Percentiles rank a stretch among this genome's conserved stretches.
phyloP scores from a whole-genome alignment of 768 basidiomycete genomes.

The Pisolithus albus region DNA sequence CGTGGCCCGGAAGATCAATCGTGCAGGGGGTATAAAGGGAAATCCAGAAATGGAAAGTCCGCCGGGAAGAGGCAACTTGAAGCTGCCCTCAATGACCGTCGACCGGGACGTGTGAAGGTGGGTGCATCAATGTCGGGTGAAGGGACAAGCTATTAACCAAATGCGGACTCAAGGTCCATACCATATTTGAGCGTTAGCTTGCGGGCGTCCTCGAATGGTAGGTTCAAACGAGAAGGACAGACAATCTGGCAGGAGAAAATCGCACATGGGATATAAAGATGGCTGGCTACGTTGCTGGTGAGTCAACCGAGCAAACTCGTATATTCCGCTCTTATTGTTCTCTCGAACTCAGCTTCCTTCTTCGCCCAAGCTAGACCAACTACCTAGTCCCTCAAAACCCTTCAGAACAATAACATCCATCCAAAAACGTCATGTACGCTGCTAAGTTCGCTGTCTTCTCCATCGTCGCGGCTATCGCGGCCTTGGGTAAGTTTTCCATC shows the following conservation, averaged over 20 bases:
- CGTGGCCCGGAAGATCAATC: background rate
- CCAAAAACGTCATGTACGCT: conserved; percentile 21
- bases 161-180: conserved; percentile 20
- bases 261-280: conserved; percentile 20
- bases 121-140: background rate
- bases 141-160: conserved; percentile 22
- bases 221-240: conserved; percentile 15
- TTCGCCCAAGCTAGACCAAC: background rate
- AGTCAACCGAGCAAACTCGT: conserved; percentile 13
- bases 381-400: background rate
- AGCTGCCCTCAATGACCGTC: background rate
- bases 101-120: background rate
- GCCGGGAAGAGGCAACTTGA: background rate
- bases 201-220: conserved; percentile 19
- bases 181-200: conserved; percentile 17
- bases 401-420: conserved; percentile 23
- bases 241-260: background rate
- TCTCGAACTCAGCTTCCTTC: conserved; percentile 5
- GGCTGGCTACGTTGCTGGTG: background rate
- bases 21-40: conserved; percentile 15
- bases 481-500: conserved; percentile 16
- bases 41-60: conserved; percentile 9
- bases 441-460: conserved; percentile 22
- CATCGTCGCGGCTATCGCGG: conserved; percentile 22
- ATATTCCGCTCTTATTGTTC: conserved; percentile 28